Percentiles rank a stretch among this genome's conserved stretches.
Evolutionary conservation across 2,329 filamentous ascomycete genomes (phyloP).

Genomic region (Byssothecium circinans): DNA sequence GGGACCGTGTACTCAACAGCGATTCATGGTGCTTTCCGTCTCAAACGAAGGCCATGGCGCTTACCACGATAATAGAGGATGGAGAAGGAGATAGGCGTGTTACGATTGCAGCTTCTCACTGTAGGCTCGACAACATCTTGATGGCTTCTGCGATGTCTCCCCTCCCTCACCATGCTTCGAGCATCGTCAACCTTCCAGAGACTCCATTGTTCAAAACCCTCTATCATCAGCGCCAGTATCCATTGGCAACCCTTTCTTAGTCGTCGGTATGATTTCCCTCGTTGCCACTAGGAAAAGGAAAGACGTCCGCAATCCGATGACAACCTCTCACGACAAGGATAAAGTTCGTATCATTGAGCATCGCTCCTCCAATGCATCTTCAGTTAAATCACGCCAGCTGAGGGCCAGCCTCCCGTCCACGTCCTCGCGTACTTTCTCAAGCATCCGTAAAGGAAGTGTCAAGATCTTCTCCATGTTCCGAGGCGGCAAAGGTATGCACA

Average conservation of each 20-base stretch:
- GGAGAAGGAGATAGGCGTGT: no score
- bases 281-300: conserved; percentile 36
- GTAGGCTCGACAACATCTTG: background rate
- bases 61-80: no score
- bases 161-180: conserved; percentile 5
- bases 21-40: no score
- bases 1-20: no score
- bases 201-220: conserved; percentile 1
- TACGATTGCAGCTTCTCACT: no score
- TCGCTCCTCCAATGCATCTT: conserved; percentile 16
- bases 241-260: background rate
- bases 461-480: conserved; percentile 41
- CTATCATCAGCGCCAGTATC: background rate
- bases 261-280: conserved; percentile 35
- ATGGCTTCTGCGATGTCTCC: background rate
- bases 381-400: conserved; percentile 16
- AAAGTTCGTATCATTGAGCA: conserved; percentile 39
- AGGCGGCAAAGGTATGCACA: conserved; percentile 30
- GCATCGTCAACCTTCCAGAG: conserved; percentile 2
- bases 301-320: conserved; percentile 22
- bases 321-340: conserved; percentile 28
- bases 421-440: conserved; percentile 29
- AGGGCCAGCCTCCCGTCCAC: conserved; percentile 21
- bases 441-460: conserved; percentile 34
- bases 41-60: no score